These are phyloP conservation scores for Leccinum fibrillosum DNA, from an alignment of 768 basidiomycete species.

Conservation along the genomic window DNA sequence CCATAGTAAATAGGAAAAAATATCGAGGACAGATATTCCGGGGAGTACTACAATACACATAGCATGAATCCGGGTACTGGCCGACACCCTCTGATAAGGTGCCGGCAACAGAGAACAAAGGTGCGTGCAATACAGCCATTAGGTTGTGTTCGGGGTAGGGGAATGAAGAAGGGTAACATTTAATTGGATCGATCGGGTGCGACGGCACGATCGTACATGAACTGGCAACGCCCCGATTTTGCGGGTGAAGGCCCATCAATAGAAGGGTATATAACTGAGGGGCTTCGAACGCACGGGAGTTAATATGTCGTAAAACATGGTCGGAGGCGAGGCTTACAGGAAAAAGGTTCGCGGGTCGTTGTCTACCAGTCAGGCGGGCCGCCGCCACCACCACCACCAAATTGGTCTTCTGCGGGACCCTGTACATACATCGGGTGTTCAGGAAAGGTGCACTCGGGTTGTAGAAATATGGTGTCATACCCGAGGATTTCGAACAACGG, in stretches of 20 bases:
- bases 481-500: neutral
- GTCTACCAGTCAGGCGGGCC: slow-evolving; percentile 28
- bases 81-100: slow-evolving; percentile 1
- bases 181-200: slow-evolving; percentile 4
- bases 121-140: slow-evolving; percentile 12
- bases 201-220: slow-evolving; percentile 11
- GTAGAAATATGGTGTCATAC: slow-evolving; percentile 8
- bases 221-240: slow-evolving; percentile 9
- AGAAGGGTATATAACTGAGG: neutral
- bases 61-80: slow-evolving; percentile 5
- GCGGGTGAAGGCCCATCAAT: neutral
- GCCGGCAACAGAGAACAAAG: slow-evolving; percentile 2
- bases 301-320: slow-evolving; percentile 1
- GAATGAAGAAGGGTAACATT: neutral
- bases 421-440: slow-evolving; percentile 5
- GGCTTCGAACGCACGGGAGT: slow-evolving; percentile 7
- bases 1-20: neutral
- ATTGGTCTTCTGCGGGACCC: slow-evolving; percentile 19
- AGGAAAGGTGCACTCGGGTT: neutral
- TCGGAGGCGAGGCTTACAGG: slow-evolving; percentile 10
- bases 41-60: slow-evolving; percentile 5
- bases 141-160: slow-evolving; percentile 7
- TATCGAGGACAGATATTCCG: slow-evolving; percentile 1
- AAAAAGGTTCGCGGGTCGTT: neutral
- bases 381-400: slow-evolving; percentile 15